Evolutionary conservation across 495 filamentous ascomycete species (phyloP), one percentile per base, ranked within the genome.

Genomic region (Penicillium angulare): DNA sequence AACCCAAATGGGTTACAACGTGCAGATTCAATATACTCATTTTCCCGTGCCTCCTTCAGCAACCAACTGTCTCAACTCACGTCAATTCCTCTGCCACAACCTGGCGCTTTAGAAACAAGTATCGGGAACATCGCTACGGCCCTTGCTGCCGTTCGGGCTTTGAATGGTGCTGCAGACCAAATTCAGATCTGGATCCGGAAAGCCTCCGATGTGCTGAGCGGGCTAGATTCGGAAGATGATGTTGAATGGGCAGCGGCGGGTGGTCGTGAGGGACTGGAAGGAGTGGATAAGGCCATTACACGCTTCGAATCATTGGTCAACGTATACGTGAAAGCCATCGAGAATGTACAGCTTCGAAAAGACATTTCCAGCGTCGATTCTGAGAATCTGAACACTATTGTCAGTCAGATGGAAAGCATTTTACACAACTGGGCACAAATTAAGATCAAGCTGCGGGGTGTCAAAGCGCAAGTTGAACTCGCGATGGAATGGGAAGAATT

Each of bases 401-500:
- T 97, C 12, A 74, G 76, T 15, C 89, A 95, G 66, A 96, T 96
- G 86, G 92, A 97, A 53, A 72, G 71, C 13, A 95, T 95, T 33
- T 65, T 95, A 48, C 74, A 76, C n/a, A 88, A 88, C 56, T 98
- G 93, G 93, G 73, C 81, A 3, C 82, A 86, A 53, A 88, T 96
- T 49, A 85, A 87, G 57, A 75, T 63, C 13, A 85, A 86, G 15
- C 68, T 98, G 32, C 85, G 83, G 54, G 83, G 71, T 26, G 84
- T 96, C 41, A 95, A 96, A 61, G 81, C 81, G 32, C 91, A 96
- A 55, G 92, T 97, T 5, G 93, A 97, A 67, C 78, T 96, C 42
- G 93, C 93, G 7, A 92, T 97, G 90, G 93, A 98, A 57, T 98
- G 92, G 92, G 91, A 96, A 65, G 93, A 97, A 71, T 76, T 98